A percentile compares a stretch with the other conserved stretches of the same genome.
phyloP scores from a whole-genome alignment of 2,329 filamentous ascomycete genomes.

The Pyrenophora tritici-repentis region DNA sequence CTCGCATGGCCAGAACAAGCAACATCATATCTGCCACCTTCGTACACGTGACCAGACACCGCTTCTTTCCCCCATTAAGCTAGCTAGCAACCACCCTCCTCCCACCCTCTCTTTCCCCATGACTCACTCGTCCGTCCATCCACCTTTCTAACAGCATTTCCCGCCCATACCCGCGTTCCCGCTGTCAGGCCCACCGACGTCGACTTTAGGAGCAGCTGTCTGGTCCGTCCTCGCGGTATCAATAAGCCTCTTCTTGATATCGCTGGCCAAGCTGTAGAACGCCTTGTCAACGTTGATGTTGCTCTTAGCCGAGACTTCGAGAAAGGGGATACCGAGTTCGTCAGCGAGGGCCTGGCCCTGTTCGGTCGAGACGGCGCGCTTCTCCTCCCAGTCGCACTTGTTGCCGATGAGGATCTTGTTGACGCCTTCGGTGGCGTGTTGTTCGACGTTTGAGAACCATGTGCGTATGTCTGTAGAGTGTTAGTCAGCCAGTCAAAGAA shows the following conservation, averaged over 20 bases:
- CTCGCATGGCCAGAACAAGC: constrained; percentile 6
- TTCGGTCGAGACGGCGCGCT: constrained; percentile 90
- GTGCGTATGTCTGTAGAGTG: constrained; percentile 82
- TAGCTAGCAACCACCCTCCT: too few species aligned
- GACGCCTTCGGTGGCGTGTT: constrained; percentile 96
- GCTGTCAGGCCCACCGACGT: constrained; percentile 38
- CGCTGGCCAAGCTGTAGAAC: constrained; percentile 90
- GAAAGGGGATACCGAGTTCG: constrained; percentile 96
- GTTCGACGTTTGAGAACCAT: constrained; percentile 99
- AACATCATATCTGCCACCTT: neutral
- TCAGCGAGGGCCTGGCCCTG: constrained; percentile 91
- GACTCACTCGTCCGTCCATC: too few species aligned
- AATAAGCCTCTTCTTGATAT: constrained; percentile 98
- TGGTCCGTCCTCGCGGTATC: constrained; percentile 80
- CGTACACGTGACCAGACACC: neutral
- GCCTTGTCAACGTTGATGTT: constrained; percentile 99
- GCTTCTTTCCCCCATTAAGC: neutral
- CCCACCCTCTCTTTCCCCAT: neutral
- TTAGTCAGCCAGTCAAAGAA: constrained; percentile 25
- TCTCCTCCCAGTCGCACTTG: constrained; percentile 99
- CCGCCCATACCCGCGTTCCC: constrained; percentile 42
- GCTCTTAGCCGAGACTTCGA: constrained; percentile 97
- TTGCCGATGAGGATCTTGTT: constrained; percentile 99
- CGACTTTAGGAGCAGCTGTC: constrained; percentile 35
- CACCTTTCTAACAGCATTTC: constrained; percentile 44